Conservation (phyloP, 768 basidiomycete genomes). For the Chalciporus sphaerocephalus region DNA sequence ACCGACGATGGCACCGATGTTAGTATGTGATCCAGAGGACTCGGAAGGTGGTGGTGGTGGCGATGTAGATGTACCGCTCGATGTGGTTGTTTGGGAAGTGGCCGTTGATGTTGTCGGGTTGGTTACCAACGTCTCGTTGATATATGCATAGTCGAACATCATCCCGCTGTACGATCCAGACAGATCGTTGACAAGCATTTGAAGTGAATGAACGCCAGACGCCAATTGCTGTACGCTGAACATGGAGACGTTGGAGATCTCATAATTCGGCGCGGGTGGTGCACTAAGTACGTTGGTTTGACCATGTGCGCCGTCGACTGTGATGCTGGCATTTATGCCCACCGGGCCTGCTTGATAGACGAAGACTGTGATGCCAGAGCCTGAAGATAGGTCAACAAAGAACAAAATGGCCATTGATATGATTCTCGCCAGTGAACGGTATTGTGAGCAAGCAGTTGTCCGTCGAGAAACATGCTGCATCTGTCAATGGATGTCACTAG, state of each 20-base stretch:
- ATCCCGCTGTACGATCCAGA: constrained; percentile 19
- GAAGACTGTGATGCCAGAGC: constrained; percentile 22
- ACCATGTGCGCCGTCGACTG: constrained; percentile 9
- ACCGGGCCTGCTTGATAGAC: constrained; percentile 24
- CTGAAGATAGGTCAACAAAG: constrained; percentile 5
- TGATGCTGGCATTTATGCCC: constrained; percentile 22
- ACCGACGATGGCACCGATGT: constrained; percentile 10
- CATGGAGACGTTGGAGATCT: constrained; percentile 23
- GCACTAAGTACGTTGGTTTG: constrained; percentile 16
- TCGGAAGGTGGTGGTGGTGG: background rate
- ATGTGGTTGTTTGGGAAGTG: background rate
- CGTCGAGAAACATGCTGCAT: constrained; percentile 18
- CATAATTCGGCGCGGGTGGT: constrained; percentile 16
- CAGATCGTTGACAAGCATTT: constrained; percentile 17
- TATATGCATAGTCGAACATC: constrained; percentile 25
- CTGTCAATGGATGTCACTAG: constrained; percentile 4
- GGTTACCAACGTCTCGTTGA: constrained; percentile 18
- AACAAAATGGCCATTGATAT: background rate
- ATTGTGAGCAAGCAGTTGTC: constrained; percentile 17
- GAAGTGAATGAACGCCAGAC: constrained; percentile 13
- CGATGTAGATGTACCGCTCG: background rate
- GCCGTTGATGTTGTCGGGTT: constrained; percentile 2
- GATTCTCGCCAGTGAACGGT: constrained; percentile 21
- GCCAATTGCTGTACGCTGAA: constrained; percentile 20
- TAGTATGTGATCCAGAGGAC: background rate